Conservation (phyloP, 805 yeast species). For the Ogataea siamensis region DNA sequence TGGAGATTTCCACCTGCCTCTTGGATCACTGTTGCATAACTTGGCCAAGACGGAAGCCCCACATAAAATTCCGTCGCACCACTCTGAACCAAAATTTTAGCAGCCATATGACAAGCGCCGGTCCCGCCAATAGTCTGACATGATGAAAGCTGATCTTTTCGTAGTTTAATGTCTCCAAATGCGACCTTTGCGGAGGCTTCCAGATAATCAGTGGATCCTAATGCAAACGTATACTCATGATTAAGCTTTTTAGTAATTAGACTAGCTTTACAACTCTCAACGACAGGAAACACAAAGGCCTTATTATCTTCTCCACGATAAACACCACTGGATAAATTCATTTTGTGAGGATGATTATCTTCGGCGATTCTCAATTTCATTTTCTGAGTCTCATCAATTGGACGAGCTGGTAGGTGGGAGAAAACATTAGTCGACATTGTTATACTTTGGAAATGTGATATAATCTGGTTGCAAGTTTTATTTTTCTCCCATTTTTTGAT, state of each 20-base stretch:
- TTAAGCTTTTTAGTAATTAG: conserved; percentile 40
- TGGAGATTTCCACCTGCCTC: conserved; percentile 46
- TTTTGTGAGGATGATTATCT: no score
- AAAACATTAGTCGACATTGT: no score
- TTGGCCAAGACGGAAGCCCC: conserved; percentile 48
- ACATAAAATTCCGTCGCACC: conserved; percentile 39
- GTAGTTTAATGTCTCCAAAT: conserved; percentile 35
- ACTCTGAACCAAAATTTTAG: conserved; percentile 42
- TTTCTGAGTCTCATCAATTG: no score
- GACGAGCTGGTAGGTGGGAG: no score
- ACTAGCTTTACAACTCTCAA: conserved; percentile 13
- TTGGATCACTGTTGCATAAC: conserved; percentile 46
- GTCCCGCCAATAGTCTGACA: conserved; percentile 51
- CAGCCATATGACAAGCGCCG: conserved; percentile 48
- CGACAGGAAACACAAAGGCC: not conserved
- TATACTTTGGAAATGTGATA: no score
- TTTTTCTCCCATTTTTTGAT: no score
- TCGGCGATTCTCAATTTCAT: no score
- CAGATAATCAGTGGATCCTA: conserved; percentile 40
- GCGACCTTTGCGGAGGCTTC: conserved; percentile 36
- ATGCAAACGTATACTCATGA: conserved; percentile 43
- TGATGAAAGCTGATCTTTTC: conserved; percentile 42
- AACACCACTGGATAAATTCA: no score
- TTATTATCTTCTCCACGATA: conserved; percentile 41
- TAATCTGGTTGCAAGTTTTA: no score